Base-by-base conservation (phyloP, 805 yeast species). In the Metschnikowia sp. region DNA sequence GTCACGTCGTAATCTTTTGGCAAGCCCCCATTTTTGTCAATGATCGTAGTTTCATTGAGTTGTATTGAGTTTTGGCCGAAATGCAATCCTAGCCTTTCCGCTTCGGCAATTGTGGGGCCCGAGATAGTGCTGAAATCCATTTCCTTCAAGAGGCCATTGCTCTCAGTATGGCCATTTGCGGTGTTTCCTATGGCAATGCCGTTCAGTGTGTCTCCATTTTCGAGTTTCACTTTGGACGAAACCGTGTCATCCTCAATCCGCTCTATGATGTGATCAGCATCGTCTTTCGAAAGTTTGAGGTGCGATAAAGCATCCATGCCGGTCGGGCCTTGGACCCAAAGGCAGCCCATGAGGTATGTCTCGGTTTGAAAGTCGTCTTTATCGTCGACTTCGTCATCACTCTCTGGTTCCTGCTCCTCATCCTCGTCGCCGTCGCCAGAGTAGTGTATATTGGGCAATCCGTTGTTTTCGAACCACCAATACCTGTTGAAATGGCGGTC, bases 391-490 rank as follows among this genome's bases (percentile, higher is more conserved):
- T 68, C 69, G 3, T 61, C 61, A 8, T 60, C 64, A 26, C 60
- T 59, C 12, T 59, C 69, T 0, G 68, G 74, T 1, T 71, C 72
- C 1, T 72, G 76, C 10, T 73, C 75, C 30, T 55, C 58, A 1
- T 70, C 79, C 3, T 64, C 79, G 0, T 62, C 77, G 10, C 70
- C 70, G 13, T 42, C 56, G 2, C 56, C 51, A 13, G 53, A 44
- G 32, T 50, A 56, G 43, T 70, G 73, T 34, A 75, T 58, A 8
- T 74, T 72, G 4, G 90, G 88, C 40, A 89, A 72, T 0, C 98
- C 99, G 59, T 86, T 85, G 52, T 76, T 75, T 59, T 92, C 98
- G 61, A 90, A 82, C 96, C 96, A 94, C 96, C 96, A 94, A 63
- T 92, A 94, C 54, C 91, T 74, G 68, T 94, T 94, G 63, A 74